Conservation (phyloP, 1,139 yeast genomes). For the Candida neerlandica region DNA sequence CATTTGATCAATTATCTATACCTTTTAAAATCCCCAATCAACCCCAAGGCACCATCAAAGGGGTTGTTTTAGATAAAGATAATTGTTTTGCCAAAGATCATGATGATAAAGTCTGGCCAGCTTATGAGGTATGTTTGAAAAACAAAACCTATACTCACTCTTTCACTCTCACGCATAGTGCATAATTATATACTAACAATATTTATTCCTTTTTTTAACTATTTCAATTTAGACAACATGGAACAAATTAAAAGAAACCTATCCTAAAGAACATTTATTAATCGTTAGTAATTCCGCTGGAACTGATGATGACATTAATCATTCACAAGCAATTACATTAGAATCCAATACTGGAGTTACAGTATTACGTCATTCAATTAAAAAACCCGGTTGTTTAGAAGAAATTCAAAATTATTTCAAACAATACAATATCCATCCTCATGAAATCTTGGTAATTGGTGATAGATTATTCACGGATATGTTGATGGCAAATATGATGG, state of each 20-base stretch:
- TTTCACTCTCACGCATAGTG: too few species aligned
- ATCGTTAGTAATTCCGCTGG: slow-evolving; percentile 96
- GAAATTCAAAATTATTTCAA: slow-evolving; percentile 68
- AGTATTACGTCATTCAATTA: slow-evolving; percentile 75
- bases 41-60: slow-evolving; percentile 52
- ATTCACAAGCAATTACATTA: slow-evolving; percentile 63
- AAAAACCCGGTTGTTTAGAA: slow-evolving; percentile 85
- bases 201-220: too few species aligned
- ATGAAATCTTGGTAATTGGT: slow-evolving; percentile 82
- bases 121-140: slow-evolving; percentile 48
- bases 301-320: slow-evolving; percentile 68
- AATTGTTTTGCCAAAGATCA: slow-evolving; percentile 91
- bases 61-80: slow-evolving; percentile 89
- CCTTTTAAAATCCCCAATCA: slow-evolving; percentile 43
- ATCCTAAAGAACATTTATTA: slow-evolving; percentile 67
- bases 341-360: slow-evolving; percentile 73
- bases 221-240: slow-evolving; percentile 49
- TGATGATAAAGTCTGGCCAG: slow-evolving; percentile 79
- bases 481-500: slow-evolving; percentile 93
- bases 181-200: slow-evolving; percentile 6
- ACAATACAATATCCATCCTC: slow-evolving; percentile 50
- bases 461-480: slow-evolving; percentile 91
- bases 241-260: slow-evolving; percentile 53
- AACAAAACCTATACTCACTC: too few species aligned
- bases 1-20: slow-evolving; percentile 61